Conservation (phyloP, 179 eudicot species). For the Heliamphora pulchella region DNA sequence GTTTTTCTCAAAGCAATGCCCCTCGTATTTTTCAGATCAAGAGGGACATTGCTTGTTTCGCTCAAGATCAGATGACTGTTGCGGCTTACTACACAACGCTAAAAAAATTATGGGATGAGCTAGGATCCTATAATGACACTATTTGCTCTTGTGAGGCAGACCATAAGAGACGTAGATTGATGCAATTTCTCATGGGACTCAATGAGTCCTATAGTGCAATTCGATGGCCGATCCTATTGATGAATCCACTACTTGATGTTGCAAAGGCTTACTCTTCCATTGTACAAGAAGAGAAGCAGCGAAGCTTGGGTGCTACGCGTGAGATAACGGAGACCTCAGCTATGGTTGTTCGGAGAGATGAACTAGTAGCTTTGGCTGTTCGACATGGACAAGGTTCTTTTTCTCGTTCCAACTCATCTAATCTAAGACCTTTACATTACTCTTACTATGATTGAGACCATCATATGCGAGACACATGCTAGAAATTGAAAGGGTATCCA, state of each 20-base stretch:
- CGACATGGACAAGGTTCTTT: neutral
- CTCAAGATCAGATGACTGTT: neutral
- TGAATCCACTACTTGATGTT: too few relatives aligned
- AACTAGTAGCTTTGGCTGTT: too few relatives aligned
- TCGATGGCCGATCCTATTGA: too few relatives aligned
- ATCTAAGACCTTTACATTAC: conserved; percentile 3
- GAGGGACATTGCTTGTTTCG: neutral
- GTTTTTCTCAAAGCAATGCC: too few relatives aligned
- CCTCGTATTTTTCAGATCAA: neutral
- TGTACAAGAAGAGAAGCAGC: neutral
- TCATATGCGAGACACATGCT: neutral
- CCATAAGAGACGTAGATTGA: too few relatives aligned
- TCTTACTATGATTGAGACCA: neutral
- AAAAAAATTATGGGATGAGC: too few relatives aligned
- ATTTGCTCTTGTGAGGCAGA: too few relatives aligned
- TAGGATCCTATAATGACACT: too few relatives aligned
- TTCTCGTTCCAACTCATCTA: neutral
- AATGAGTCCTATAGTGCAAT: too few relatives aligned
- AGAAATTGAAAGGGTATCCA: neutral
- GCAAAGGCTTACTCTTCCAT: too few relatives aligned
- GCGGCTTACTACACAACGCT: neutral
- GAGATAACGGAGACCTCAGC: neutral
- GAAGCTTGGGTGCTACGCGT: neutral
- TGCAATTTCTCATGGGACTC: too few relatives aligned
- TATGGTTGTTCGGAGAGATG: neutral